A percentile compares a stretch with the other conserved stretches of the same genome.
Evolutionary conservation across 2,329 filamentous ascomycete genomes (phyloP).

Genomic region (Pseudopithomyces maydicus): DNA sequence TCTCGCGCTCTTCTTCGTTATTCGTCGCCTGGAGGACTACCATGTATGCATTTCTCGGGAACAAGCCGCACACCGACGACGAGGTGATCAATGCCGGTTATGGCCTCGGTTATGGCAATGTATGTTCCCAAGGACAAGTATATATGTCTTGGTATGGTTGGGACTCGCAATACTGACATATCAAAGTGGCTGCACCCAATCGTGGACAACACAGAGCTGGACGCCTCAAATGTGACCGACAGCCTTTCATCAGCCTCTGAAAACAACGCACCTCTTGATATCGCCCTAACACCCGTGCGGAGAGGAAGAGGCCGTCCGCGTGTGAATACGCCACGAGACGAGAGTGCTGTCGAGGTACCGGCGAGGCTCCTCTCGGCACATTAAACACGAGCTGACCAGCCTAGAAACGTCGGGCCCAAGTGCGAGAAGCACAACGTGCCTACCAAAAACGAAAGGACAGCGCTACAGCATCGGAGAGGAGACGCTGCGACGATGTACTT

Average conservation of each 20-base stretch:
- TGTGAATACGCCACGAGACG: conserved; percentile 16
- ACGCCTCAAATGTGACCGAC: not conserved
- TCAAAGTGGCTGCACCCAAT: conserved; percentile 2
- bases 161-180: not conserved
- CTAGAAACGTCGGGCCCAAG: conserved; percentile 33
- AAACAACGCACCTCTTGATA: not conserved
- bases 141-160: not conserved
- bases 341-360: conserved; percentile 27
- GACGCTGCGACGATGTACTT: conserved; percentile 25
- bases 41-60: conserved; percentile 5
- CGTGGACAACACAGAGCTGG: not conserved
- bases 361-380: not conserved
- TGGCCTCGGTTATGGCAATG: conserved; percentile 5
- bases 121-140: conserved; percentile 5
- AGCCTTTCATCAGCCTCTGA: not conserved
- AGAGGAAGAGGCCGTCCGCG: conserved; percentile 29
- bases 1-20: not conserved
- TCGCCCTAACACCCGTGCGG: conserved; percentile 5
- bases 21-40: not conserved
- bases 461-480: conserved; percentile 17
- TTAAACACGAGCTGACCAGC: not conserved
- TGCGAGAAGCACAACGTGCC: conserved; percentile 27
- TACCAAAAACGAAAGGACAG: conserved; percentile 34
- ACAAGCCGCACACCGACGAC: conserved; percentile 4
- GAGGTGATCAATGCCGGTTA: conserved; percentile 1